These are phyloP conservation scores for Aspergillus sp. DNA, from an alignment of 2,329 filamentous ascomycete genomes.

Conservation along the genomic window DNA sequence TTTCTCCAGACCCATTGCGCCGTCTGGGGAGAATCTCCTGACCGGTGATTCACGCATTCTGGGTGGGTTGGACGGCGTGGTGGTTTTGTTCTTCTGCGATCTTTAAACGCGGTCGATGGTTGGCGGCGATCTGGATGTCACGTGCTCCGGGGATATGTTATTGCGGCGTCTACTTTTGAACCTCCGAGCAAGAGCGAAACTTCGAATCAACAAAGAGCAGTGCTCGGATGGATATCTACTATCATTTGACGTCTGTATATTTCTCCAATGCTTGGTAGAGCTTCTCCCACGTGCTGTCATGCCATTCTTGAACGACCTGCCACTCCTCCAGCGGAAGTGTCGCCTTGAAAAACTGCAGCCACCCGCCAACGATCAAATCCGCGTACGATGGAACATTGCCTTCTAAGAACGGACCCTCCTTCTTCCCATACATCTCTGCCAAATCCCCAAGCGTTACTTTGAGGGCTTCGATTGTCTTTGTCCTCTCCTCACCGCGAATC, in stretches of 20 bases:
- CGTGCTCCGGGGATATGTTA: neutral
- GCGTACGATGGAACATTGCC: conserved; percentile 43
- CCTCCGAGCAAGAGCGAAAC: no score
- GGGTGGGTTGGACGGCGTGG: neutral
- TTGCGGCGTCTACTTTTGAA: neutral
- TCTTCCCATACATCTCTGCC: conserved; percentile 33
- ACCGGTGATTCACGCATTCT: neutral
- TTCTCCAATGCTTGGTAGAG: conserved; percentile 5
- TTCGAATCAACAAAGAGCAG: no score
- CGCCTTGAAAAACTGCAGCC: conserved; percentile 41
- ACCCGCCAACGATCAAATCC: conserved; percentile 51
- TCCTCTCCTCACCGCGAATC: conserved; percentile 33
- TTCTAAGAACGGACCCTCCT: conserved; percentile 43
- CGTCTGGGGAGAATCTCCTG: neutral
- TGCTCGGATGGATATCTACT: no score
- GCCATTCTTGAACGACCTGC: conserved; percentile 4
- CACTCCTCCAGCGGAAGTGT: conserved; percentile 5
- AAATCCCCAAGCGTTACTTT: conserved; percentile 36
- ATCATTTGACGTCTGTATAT: conserved; percentile 3
- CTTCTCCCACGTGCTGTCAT: conserved; percentile 3
- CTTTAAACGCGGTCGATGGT: neutral
- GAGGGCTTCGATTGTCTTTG: conserved; percentile 35
- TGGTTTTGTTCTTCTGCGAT: neutral
- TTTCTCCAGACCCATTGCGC: conserved; percentile 16
- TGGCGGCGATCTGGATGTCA: neutral